phyloP scores from a whole-genome alignment of 2,329 filamentous ascomycete species.

The Phaeophleospora eucalypticola region DNA sequence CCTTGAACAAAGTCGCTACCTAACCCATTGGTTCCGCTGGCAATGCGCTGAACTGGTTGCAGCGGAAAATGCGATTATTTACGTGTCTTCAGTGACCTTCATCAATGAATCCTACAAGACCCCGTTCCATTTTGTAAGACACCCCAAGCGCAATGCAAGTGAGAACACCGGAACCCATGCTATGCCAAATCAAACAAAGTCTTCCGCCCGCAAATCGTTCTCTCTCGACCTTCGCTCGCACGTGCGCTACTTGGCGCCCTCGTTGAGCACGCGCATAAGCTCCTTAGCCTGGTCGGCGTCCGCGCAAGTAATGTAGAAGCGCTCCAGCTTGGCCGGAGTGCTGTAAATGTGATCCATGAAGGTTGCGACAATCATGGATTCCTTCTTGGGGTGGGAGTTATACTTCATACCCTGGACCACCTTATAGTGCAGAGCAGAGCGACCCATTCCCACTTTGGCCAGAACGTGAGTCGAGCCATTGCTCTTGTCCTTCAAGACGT shows the following conservation, averaged over 20 bases:
- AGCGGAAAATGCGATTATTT: not conserved
- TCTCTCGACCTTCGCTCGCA: no score
- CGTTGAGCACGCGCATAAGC: slow-evolving; percentile 4
- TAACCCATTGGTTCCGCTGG: not conserved
- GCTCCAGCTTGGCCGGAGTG: slow-evolving; percentile 5
- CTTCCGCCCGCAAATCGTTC: not conserved
- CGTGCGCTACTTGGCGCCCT: no score
- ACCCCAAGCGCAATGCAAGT: not conserved
- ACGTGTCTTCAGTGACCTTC: not conserved
- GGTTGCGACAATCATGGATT: slow-evolving; percentile 12
- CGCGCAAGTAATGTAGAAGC: slow-evolving; percentile 7
- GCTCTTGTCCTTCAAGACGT: slow-evolving; percentile 68
- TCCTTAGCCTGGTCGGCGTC: slow-evolving; percentile 8
- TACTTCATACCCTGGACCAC: slow-evolving; percentile 16
- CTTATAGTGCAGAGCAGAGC: slow-evolving; percentile 18
- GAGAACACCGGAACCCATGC: not conserved
- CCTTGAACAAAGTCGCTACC: no score
- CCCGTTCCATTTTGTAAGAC: not conserved
- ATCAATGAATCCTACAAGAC: not conserved
- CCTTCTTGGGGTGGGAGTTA: slow-evolving; percentile 19
- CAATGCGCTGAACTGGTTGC: not conserved
- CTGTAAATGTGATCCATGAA: slow-evolving; percentile 21
- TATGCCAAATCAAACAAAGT: not conserved
- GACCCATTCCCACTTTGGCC: slow-evolving; percentile 51
- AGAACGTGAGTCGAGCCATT: slow-evolving; percentile 65